Conservation (phyloP, 805 yeast species). For the Candida insectorum region DNA sequence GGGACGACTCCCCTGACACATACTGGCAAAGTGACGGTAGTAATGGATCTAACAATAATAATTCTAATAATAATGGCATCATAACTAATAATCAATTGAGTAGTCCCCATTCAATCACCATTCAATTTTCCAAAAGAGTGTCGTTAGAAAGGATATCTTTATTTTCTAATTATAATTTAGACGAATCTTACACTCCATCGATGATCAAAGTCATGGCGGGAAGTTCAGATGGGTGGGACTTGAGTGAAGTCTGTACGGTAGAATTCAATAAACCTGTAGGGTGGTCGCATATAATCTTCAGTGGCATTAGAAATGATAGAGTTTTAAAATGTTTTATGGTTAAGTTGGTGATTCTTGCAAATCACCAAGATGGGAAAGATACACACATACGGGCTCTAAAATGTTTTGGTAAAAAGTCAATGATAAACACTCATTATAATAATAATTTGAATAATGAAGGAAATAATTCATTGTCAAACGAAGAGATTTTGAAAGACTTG, state of each 20-base stretch:
- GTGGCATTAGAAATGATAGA: constrained; percentile 50
- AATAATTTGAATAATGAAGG: constrained; percentile 1
- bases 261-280: constrained; percentile 68
- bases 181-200: constrained; percentile 92
- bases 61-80: constrained; percentile 15
- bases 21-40: constrained; percentile 96
- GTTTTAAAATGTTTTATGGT: constrained; percentile 65
- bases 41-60: constrained; percentile 25
- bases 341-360: constrained; percentile 60
- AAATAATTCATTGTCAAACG: constrained; percentile 8
- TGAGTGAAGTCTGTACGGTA: constrained; percentile 60
- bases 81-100: constrained; percentile 35
- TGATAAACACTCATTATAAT: constrained; percentile 3
- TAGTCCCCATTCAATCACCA: constrained; percentile 79
- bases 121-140: constrained; percentile 77
- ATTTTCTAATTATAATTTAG: constrained; percentile 66
- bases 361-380: constrained; percentile 96
- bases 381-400: constrained; percentile 78
- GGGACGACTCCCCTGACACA: constrained; percentile 67
- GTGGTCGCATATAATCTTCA: constrained; percentile 68
- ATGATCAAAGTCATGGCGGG: constrained; percentile 66
- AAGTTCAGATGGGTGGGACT: constrained; percentile 68
- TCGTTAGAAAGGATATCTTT: constrained; percentile 64
- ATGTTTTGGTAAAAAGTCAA: constrained; percentile 44
- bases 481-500: constrained; percentile 20